Evolutionary conservation across 352 stramenopile genomes (phyloP).

Genomic region (Globisporangium abappressorium): DNA sequence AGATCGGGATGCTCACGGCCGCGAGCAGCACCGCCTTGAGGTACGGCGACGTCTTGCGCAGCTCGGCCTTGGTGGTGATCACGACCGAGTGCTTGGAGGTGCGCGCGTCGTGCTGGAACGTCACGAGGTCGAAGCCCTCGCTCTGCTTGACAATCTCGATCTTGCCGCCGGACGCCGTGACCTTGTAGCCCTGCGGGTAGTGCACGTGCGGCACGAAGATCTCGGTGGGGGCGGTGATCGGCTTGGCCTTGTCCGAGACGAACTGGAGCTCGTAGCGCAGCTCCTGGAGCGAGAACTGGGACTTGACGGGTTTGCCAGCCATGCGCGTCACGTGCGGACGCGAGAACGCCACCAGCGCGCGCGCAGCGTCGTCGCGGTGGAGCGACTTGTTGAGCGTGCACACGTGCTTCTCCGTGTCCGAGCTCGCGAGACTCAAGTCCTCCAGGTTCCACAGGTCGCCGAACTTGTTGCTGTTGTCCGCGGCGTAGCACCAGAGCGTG

Average conservation of each 20-base stretch:
- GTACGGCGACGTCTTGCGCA: constrained; percentile 15
- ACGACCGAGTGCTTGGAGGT: constrained; percentile 30
- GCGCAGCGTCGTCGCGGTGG: constrained; percentile 39
- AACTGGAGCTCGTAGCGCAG: constrained; percentile 62
- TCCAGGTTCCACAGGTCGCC: constrained; percentile 89
- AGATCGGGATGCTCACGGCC: constrained; percentile 13
- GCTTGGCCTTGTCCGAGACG: constrained; percentile 22
- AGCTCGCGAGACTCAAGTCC: constrained; percentile 80
- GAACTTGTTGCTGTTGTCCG: constrained; percentile 71
- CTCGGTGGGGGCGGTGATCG: constrained; percentile 34
- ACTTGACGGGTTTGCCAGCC: constrained; percentile 53
- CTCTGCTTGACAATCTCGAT: constrained; percentile 33
- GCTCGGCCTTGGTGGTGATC: constrained; percentile 33
- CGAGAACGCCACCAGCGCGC: constrained; percentile 56
- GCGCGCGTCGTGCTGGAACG: constrained; percentile 40
- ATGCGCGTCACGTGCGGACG: constrained; percentile 69
- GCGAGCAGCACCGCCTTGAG: constrained; percentile 14
- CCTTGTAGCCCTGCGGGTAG: constrained; percentile 61
- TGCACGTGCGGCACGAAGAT: constrained; percentile 75
- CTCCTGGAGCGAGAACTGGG: constrained; percentile 45
- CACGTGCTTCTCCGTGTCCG: constrained; percentile 16
- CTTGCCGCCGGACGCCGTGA: constrained; percentile 56
- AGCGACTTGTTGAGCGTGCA: neutral
- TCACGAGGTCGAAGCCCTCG: constrained; percentile 61
- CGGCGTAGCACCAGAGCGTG: constrained; percentile 91